Base-by-base conservation (phyloP, 805 yeast genomes). In the Wickerhamomyces queroliae region DNA sequence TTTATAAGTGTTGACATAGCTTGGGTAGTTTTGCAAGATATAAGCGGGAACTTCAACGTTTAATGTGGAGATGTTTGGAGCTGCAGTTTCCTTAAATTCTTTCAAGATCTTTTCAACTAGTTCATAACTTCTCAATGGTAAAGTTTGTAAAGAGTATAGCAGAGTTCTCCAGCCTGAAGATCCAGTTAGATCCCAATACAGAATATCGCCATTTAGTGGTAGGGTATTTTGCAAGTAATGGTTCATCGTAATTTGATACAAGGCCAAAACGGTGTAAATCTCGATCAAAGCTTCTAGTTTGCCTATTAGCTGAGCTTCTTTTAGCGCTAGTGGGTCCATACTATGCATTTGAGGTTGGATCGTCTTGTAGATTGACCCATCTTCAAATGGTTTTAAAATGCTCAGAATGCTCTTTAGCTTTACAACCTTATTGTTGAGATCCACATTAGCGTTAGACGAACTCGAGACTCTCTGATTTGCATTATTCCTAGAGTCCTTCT, bases 101-200 rank as follows among this genome's bases (percentile, higher is more conserved):
- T 46, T 35, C 24, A 49, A 38, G 11, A 63, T 49, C 4, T 41
- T 41, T 4, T 41, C 26, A 2, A 45, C n/a, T 8, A 59, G 36
- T 2, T 37, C 20, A 16, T 28, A 36, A 0, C 49, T 8, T n/a
- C 60, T 56, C 3, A 31, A 16, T 7, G 71, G 72, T 7, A 62
- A 44, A 0, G 59, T 61, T 49, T 72, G 80, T 8, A 72, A 17
- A 1, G 69, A 47, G 42, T 72, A 72, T 1, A 70, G 16, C 3
- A 53, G 36, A 15, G 60, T 42, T 22, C 64, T 59, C 16, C 52
- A 45, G 2, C 52, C 53, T 5, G 70, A 64, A 11, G 61, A 48
- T 3, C 62, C 47, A 0, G 67, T 52, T 2, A 55, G 37, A 21
- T 74, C 73, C 65, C 71, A 76, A 49, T 75, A 77, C 24, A 57